phyloP scores from a whole-genome alignment of 2,329 filamentous ascomycete species.

The Calonectria crousiana region DNA sequence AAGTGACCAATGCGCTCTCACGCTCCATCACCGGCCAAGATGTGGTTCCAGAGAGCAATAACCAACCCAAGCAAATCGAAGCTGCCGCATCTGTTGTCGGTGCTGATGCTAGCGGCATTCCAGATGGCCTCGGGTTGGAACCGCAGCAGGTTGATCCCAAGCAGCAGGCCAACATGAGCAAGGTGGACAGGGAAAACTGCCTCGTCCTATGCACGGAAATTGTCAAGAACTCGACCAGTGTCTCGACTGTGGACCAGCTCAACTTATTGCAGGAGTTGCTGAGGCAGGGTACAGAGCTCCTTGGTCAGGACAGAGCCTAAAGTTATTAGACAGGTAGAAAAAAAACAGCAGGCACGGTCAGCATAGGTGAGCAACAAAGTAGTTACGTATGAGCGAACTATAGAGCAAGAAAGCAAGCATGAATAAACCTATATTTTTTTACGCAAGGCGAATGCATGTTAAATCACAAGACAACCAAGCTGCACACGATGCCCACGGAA shows the following conservation, averaged over 20 bases:
- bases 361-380: not conserved
- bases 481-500: constrained; percentile 34
- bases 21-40: constrained; percentile 62
- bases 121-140: constrained; percentile 55
- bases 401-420: not conserved
- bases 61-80: constrained; percentile 37
- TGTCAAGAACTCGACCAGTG: constrained; percentile 56
- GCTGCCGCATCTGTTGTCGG: constrained; percentile 22
- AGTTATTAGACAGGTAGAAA: not conserved
- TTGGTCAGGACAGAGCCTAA: constrained; percentile 47
- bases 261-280: constrained; percentile 62
- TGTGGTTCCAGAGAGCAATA: constrained; percentile 30
- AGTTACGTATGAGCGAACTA: not conserved
- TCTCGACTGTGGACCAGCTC: constrained; percentile 54
- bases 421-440: constrained; percentile 2
- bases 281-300: constrained; percentile 61
- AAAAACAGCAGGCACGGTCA: not conserved
- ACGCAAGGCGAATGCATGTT: constrained; percentile 6
- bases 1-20: constrained; percentile 58
- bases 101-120: constrained; percentile 32
- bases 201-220: constrained; percentile 70
- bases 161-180: constrained; percentile 58
- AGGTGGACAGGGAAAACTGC: constrained; percentile 71
- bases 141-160: constrained; percentile 61
- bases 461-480: constrained; percentile 18